phyloP scores from a whole-genome alignment of 306 rosid species.

The Prosopis cineraria region DNA sequence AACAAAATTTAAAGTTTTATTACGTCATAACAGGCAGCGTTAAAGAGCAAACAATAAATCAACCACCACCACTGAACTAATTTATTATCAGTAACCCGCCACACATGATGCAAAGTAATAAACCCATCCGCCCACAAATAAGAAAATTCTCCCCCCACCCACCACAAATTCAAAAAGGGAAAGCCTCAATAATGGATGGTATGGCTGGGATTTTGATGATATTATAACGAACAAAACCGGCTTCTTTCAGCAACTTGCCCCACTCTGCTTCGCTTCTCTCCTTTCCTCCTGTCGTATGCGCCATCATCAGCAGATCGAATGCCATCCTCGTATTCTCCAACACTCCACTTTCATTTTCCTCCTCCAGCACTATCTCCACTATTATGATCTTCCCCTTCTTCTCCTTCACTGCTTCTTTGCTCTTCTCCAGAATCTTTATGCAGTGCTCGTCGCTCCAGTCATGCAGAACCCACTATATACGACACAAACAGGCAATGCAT shows the following conservation, averaged over 20 bases:
- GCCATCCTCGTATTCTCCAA: slow-evolving; percentile 17
- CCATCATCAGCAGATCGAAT: slow-evolving; percentile 33
- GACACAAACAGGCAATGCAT: not conserved
- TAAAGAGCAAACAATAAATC: too few species aligned
- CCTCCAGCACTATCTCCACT: slow-evolving; percentile 23
- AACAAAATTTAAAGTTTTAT: too few species aligned
- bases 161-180: slow-evolving; percentile 19
- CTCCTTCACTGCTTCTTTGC: slow-evolving; percentile 23
- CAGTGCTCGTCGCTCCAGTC: slow-evolving; percentile 49
- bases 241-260: not conserved
- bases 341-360: slow-evolving; percentile 1
- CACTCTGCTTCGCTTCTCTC: slow-evolving; percentile 29
- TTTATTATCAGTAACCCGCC: too few species aligned
- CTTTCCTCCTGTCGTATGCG: slow-evolving; percentile 19
- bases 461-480: slow-evolving; percentile 49
- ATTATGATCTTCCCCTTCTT: slow-evolving; percentile 36
- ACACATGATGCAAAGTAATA: too few species aligned
- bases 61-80: too few species aligned
- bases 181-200: slow-evolving; percentile 39
- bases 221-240: not conserved
- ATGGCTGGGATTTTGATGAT: slow-evolving; percentile 3
- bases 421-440: slow-evolving; percentile 30
- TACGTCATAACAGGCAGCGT: too few species aligned
- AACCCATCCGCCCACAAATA: too few species aligned
- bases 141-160: too few species aligned